Evolutionary conservation across 2,329 filamentous ascomycete genomes (phyloP), one percentile per base, ranked within the genome.

Genomic region (Ceratocystis cubensis): DNA sequence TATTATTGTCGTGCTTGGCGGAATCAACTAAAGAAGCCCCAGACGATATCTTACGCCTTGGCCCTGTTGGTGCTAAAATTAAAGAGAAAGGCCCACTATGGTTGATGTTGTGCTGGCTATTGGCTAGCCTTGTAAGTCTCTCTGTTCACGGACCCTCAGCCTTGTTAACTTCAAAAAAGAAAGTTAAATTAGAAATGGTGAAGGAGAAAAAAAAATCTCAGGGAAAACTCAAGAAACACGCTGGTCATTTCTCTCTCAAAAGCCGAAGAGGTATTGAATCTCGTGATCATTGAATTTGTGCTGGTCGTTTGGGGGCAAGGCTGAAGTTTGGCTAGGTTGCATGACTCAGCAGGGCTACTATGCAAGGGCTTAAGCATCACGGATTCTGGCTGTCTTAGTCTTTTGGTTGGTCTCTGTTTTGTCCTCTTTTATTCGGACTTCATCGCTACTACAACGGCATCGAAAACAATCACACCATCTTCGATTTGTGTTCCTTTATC

Each of bases 291-390:
- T 25, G 48, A 50, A 22, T 22, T 22, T 20, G 22, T 25, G 22
- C 22, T 15, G 56, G 15, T 7, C 7, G 3, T 8, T n/a, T 13
- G 25, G 56, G 8, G 56, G 28, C 56, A 37, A 30, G 30, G 30
- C 30, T 33, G 28, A 33, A 28, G 2, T 15, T 15, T 41, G 56
- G 30, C 56, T 33, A 37, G 50, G 25, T 15, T 20, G 25, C 28
- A 59, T 59, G 56, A 59, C 56, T 59, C 56, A 59, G 56, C 56
- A 59, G 17, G 56, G 56, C 56, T 59, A n/a, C 22, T 5, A 25
- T 28, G 37, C 48, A 28, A 28, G 22, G 25, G 37, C 37, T 3
- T 28, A 6, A 28, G 10, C 20, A 22, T 22, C 48, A 22, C 48
- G 17, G 5, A 1, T 13, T 10, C 13, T 28, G 48, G 20, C 20